Percentiles rank a stretch among this genome's conserved stretches.
These are phyloP conservation scores for Phaeosphaeria sp. DNA, from an alignment of 2,329 filamentous ascomycete species.

Conservation along the genomic window DNA sequence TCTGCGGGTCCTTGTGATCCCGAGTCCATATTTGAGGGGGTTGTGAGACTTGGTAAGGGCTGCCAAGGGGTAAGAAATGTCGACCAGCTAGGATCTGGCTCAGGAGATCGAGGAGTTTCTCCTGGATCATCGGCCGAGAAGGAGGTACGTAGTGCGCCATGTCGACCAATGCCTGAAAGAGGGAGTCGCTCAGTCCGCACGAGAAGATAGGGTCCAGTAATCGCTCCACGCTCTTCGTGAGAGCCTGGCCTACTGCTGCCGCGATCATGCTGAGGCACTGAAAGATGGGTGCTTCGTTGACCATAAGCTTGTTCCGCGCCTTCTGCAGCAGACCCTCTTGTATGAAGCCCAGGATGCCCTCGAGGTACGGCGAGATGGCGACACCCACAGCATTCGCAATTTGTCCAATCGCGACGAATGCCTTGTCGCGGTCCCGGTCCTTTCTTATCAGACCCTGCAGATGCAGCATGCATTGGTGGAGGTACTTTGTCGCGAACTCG, in stretches of 20 bases:
- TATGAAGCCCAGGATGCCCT: slow-evolving; percentile 92
- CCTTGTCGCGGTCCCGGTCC: slow-evolving; percentile 87
- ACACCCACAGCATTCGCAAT: slow-evolving; percentile 96
- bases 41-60: slow-evolving; percentile 83
- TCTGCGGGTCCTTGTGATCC: slow-evolving; percentile 82
- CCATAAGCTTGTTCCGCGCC: slow-evolving; percentile 65
- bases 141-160: slow-evolving; percentile 99
- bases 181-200: slow-evolving; percentile 89
- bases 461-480: slow-evolving; percentile 97
- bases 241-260: slow-evolving; percentile 90
- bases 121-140: slow-evolving; percentile 90
- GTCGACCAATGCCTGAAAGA: slow-evolving; percentile 94
- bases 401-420: slow-evolving; percentile 94
- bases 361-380: slow-evolving; percentile 91
- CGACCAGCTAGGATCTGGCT: slow-evolving; percentile 92
- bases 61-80: slow-evolving; percentile 89
- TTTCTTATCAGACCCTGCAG: slow-evolving; percentile 92
- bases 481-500: slow-evolving; percentile 85
- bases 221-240: slow-evolving; percentile 98
- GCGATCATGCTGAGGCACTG: slow-evolving; percentile 97
- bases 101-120: slow-evolving; percentile 90
- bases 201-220: slow-evolving; percentile 95
- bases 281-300: slow-evolving; percentile 80
- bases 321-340: slow-evolving; percentile 86
- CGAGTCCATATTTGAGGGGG: slow-evolving; percentile 84